A percentile compares a stretch with the other conserved stretches of the same genome.
These are phyloP conservation scores for Coniferiporia sulphurascens DNA, from an alignment of 1,284 basidiomycete species.

Conservation along the genomic window DNA sequence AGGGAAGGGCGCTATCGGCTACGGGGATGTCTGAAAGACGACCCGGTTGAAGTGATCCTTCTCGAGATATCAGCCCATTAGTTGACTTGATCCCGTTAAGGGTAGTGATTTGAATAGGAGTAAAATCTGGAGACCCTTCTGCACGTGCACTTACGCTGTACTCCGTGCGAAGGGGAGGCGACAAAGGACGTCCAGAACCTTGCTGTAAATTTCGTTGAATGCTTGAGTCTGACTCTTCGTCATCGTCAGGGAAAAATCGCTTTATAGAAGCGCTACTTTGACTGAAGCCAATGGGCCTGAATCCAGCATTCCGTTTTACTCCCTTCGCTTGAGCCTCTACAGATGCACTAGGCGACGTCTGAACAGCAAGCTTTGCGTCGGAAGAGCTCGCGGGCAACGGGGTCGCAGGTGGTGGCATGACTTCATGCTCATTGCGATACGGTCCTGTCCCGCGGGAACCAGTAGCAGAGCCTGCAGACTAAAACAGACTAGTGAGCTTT, in stretches of 20 bases:
- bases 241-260: slow-evolving; percentile 31
- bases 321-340: slow-evolving; percentile 2
- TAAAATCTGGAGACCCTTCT: background rate
- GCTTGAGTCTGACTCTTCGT: slow-evolving; percentile 23
- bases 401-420: slow-evolving; percentile 24
- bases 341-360: background rate
- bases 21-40: background rate
- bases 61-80: background rate
- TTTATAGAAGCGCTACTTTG: slow-evolving; percentile 21
- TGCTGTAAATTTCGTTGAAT: background rate
- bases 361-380: slow-evolving; percentile 11
- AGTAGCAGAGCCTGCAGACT: slow-evolving; percentile 15
- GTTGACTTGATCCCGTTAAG: background rate
- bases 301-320: slow-evolving; percentile 16
- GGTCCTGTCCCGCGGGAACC: slow-evolving; percentile 20
- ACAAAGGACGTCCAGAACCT: background rate
- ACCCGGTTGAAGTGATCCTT: slow-evolving; percentile 2
- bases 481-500: background rate
- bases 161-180: background rate
- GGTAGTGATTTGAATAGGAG: background rate
- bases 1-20: background rate
- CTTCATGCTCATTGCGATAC: slow-evolving; percentile 21
- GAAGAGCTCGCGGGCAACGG: slow-evolving; percentile 10
- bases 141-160: background rate
- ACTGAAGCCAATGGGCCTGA: slow-evolving; percentile 15